Conservation (phyloP, 2,329 filamentous ascomycete genomes). For the Fusarium tuaranense region DNA sequence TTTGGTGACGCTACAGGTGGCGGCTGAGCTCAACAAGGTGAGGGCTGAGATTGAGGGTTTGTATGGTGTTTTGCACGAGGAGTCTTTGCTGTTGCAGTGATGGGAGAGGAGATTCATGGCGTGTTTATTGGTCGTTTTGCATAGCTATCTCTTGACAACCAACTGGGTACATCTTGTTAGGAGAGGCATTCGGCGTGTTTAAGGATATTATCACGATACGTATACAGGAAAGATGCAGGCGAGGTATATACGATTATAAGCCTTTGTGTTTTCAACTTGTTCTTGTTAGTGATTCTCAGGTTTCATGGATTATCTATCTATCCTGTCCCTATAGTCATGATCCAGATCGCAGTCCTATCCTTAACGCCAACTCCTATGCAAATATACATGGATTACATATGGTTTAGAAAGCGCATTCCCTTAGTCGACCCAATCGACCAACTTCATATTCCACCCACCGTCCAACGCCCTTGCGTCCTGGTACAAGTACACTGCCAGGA, state of each 20-base stretch:
- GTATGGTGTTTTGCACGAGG: conserved; percentile 72
- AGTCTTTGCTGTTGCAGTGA: conserved; percentile 68
- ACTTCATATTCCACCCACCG: conserved; percentile 92
- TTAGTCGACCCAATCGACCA: conserved; percentile 70
- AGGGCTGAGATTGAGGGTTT: conserved; percentile 71
- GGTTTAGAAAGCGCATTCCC: conserved; percentile 69
- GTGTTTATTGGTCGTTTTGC: conserved; percentile 17
- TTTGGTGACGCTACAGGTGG: conserved; percentile 74
- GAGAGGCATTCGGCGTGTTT: not conserved
- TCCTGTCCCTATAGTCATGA: conserved; percentile 24
- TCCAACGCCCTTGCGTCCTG: conserved; percentile 74
- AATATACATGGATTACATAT: not conserved
- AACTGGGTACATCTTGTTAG: not conserved
- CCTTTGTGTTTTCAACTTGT: not conserved
- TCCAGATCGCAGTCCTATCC: not conserved
- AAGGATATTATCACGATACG: not conserved
- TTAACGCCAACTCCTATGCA: conserved; percentile 16
- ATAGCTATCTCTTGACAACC: conserved; percentile 3
- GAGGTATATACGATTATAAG: not conserved
- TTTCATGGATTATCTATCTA: conserved; percentile 16
- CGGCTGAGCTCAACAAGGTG: conserved; percentile 71
- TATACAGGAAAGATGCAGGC: conserved; percentile 8
- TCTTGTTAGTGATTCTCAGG: not conserved
- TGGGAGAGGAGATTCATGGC: not conserved
- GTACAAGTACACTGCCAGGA: conserved; percentile 80